phyloP scores from a whole-genome alignment of 257 asterid species.

The Petunia secreta region DNA sequence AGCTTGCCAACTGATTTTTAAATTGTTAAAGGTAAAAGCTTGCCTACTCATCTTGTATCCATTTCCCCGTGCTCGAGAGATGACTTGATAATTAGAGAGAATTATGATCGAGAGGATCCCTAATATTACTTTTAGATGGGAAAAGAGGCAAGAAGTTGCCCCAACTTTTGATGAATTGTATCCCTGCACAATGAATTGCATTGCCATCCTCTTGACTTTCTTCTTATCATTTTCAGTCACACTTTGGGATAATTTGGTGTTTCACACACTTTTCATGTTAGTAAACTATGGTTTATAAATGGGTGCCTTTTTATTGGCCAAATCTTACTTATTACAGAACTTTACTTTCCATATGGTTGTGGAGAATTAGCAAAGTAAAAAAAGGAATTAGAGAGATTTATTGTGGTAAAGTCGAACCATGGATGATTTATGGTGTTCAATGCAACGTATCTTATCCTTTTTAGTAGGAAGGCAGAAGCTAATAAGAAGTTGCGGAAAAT shows the following conservation, averaged over 20 bases:
- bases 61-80: background rate
- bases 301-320: background rate
- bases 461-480: background rate
- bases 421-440: background rate
- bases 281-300: background rate
- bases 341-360: background rate
- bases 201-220: background rate
- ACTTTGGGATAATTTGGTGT: background rate
- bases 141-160: background rate
- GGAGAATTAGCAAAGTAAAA: constrained; percentile 1
- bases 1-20: background rate
- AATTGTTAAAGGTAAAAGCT: background rate
- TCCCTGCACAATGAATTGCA: background rate
- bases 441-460: background rate
- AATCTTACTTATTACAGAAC: background rate
- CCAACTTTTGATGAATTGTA: background rate
- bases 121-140: background rate
- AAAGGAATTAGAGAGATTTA: background rate
- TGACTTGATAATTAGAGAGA: background rate
- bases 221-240: background rate
- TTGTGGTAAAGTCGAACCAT: background rate
- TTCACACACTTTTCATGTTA: background rate
- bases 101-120: background rate
- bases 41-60: background rate
- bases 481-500: background rate